A percentile compares a stretch with the other conserved stretches of the same genome.
Evolutionary conservation across 2,329 filamentous ascomycete species (phyloP).

Genomic region (Nectriaceae sp.): DNA sequence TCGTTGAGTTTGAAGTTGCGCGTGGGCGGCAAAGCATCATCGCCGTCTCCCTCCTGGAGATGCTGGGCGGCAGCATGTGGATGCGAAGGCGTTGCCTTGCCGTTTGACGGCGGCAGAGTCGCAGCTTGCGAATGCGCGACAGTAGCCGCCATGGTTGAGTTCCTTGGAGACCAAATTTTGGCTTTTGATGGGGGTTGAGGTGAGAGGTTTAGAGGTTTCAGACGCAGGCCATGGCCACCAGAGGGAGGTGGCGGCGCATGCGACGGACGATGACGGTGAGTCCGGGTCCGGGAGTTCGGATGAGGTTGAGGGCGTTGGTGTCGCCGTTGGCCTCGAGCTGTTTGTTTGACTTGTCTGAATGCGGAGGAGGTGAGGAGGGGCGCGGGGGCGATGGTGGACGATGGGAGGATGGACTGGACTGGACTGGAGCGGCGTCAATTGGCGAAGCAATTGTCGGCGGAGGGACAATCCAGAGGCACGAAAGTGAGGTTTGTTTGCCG

Average conservation of each 20-base stretch:
- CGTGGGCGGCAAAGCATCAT: slow-evolving; percentile 25
- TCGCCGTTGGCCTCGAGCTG: too few relatives aligned
- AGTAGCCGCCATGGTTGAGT: slow-evolving; percentile 31
- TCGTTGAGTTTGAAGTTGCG: slow-evolving; percentile 46
- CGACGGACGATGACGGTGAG: neutral
- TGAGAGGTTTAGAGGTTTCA: slow-evolving; percentile 6
- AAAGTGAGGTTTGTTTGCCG: too few relatives aligned
- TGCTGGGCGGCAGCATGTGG: slow-evolving; percentile 7
- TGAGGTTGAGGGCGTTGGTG: too few relatives aligned
- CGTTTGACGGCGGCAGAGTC: slow-evolving; percentile 22
- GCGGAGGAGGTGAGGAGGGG: too few relatives aligned
- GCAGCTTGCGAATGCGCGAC: slow-evolving; percentile 34
- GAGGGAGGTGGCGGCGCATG: neutral
- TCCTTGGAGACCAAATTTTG: neutral
- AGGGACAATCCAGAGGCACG: too few relatives aligned
- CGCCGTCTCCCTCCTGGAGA: slow-evolving; percentile 8
- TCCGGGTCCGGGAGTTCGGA: too few relatives aligned
- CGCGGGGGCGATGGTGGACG: slow-evolving; percentile 1
- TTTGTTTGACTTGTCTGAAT: too few relatives aligned
- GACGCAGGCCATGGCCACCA: slow-evolving; percentile 18
- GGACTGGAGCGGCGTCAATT: too few relatives aligned
- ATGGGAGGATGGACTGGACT: slow-evolving; percentile 1
- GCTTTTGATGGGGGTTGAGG: slow-evolving; percentile 1
- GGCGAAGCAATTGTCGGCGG: too few relatives aligned
- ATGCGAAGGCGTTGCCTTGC: neutral